Base-by-base conservation (phyloP, 257 asterid genomes). In the Ligustrum vulgare region DNA sequence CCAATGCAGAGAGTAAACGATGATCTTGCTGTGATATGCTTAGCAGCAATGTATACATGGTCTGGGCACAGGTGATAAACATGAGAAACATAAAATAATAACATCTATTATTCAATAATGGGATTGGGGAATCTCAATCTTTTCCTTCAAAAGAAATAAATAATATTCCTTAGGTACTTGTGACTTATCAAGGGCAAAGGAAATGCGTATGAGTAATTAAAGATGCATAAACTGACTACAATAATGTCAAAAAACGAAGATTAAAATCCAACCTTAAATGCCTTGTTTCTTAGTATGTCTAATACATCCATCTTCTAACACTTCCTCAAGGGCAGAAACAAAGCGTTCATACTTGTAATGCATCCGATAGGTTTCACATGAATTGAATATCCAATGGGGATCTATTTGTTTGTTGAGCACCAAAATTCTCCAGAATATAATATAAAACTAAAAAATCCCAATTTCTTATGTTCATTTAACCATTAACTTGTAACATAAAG, bases 11-110 rank as follows among this genome's bases (percentile, higher is more conserved):
- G 62, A 95, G 97, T 79, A 95, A 80, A 12, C 89, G 89, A 6
- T 96, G 91, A 87, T 95, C 99, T 82, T 91, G 98, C 71, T 95
- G 98, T 78, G 97, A 88, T 88, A 93, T 95, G 90, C 89, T 91
- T 82, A 84, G 91, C 78, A 95, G 85, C 91, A 93, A 78, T 18
- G 84, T 82, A 82, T 85, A 90, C 34, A 90, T 84, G 70, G 86
- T 89, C 99, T 95, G 88, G 77, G 69, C 65, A 79, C 76, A 75
- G 72, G 66, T 47, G 58, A 56, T 71, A 65, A 62, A 73, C 43
- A 86, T 71, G 54, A 78, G 78, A 75, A 45, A 63, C 63, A 78
- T 72, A 73, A 70, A 47, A 67, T 72, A 18, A 18, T 2, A 5
- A 54, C 13, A 12, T n/a, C 63, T 8, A 43, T 69, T 63, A 49